A percentile compares a stretch with the other conserved stretches of the same genome.
Evolutionary conservation across 164 flowering plant genomes (phyloP).

Genomic region (Tinospora cordifolia): DNA sequence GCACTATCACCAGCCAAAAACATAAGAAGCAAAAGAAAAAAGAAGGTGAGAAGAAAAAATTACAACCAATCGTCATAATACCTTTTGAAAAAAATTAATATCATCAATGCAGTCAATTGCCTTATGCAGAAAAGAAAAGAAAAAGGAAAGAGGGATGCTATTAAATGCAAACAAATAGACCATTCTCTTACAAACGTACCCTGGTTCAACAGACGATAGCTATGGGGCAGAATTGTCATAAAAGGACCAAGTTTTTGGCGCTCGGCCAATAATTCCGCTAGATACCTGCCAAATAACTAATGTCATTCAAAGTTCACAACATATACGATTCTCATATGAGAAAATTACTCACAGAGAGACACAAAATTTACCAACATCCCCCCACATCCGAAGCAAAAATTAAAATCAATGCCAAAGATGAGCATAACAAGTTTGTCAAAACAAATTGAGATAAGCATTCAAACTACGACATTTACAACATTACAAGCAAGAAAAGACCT

Average conservation of each 20-base stretch:
- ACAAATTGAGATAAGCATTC: not conserved
- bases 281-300: slow-evolving; percentile 49
- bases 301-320: not conserved
- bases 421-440: not conserved
- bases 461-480: not conserved
- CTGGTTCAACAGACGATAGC: slow-evolving; percentile 72
- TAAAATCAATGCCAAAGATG: not conserved
- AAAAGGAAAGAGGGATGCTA: not conserved
- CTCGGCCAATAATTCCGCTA: slow-evolving; percentile 72
- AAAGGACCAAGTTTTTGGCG: slow-evolving; percentile 78
- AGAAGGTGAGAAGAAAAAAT: not conserved
- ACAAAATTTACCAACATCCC: not conserved
- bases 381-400: not conserved
- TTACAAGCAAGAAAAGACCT: not conserved
- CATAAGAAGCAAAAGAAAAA: not conserved
- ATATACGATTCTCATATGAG: not conserved
- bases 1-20: not conserved
- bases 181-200: slow-evolving; percentile 45
- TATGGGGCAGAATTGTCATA: slow-evolving; percentile 63
- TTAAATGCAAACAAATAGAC: not conserved
- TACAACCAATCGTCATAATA: not conserved
- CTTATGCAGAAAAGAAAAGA: not conserved
- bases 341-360: not conserved
- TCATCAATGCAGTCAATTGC: not conserved
- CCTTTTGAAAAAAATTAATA: not conserved